A percentile compares a stretch with the other conserved stretches of the same genome.
Conservation (phyloP, 805 yeast species). For the Wickerhamomyces silvicola region DNA sequence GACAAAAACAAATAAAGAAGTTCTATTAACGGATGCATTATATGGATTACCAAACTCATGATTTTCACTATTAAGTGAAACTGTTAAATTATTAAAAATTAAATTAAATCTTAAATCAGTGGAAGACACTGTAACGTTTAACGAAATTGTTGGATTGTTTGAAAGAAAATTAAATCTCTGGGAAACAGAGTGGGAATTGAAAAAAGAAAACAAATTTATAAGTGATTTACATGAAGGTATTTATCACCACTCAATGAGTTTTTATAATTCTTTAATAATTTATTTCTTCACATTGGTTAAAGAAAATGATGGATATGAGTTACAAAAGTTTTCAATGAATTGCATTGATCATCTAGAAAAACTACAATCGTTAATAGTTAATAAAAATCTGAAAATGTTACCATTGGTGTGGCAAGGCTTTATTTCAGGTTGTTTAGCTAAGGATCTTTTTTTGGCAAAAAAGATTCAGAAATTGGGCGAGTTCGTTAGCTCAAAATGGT, state of each 20-base stretch:
- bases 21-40: constrained; percentile 69
- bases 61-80: constrained; percentile 63
- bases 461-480: constrained; percentile 64
- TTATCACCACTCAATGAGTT: constrained; percentile 74
- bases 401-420: constrained; percentile 90
- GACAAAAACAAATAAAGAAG: constrained; percentile 36
- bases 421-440: constrained; percentile 78
- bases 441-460: constrained; percentile 48
- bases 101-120: constrained; percentile 39
- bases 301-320: constrained; percentile 43
- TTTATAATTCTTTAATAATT: constrained; percentile 63
- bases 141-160: constrained; percentile 45
- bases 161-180: too few relatives aligned
- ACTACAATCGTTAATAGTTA: constrained; percentile 50
- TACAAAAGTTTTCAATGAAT: constrained; percentile 57
- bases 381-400: constrained; percentile 46
- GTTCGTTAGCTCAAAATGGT: constrained; percentile 42
- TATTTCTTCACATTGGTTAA: constrained; percentile 64
- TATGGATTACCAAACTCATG: constrained; percentile 83
- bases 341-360: constrained; percentile 60
- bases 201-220: constrained; percentile 24
- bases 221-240: constrained; percentile 53
- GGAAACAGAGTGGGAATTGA: constrained; percentile 70
- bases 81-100: constrained; percentile 59
- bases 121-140: constrained; percentile 29